Conservation (phyloP, 148 eudicot genomes). For the Vaccinium corymbosum region DNA sequence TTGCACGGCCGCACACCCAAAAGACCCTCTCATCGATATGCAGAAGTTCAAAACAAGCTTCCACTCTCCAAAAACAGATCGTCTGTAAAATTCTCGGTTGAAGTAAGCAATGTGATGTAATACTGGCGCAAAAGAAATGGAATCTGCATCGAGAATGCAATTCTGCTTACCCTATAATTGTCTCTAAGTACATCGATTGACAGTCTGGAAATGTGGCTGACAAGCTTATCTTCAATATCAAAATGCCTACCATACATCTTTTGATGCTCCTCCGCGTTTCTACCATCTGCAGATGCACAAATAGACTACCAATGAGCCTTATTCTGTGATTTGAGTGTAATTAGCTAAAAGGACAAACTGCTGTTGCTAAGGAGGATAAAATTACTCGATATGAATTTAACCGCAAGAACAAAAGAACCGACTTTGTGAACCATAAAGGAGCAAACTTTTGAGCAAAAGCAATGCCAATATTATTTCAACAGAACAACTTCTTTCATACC, state of each 20-base stretch:
- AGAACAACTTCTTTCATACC: no score
- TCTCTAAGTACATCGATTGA: slow-evolving; percentile 79
- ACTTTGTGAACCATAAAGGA: background rate
- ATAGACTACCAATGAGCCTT: background rate
- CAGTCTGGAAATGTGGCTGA: slow-evolving; percentile 71
- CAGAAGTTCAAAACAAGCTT: slow-evolving; percentile 21
- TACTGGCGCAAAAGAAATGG: background rate
- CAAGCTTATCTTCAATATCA: slow-evolving; percentile 92
- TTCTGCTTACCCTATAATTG: slow-evolving; percentile 56
- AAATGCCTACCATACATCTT: slow-evolving; percentile 91
- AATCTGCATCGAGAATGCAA: background rate
- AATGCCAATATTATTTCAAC: no score
- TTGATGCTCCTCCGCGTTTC: slow-evolving; percentile 77
- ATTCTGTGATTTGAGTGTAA: background rate
- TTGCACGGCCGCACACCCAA: background rate
- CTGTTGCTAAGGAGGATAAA: background rate
- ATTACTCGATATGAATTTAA: background rate
- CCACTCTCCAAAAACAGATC: slow-evolving; percentile 63
- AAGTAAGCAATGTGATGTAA: background rate
- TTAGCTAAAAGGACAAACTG: background rate
- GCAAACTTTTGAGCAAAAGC: no score
- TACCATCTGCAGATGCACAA: slow-evolving; percentile 56
- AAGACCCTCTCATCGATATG: slow-evolving; percentile 1
- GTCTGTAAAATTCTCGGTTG: slow-evolving; percentile 33
- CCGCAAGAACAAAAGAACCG: background rate